These are phyloP conservation scores for Tetracentron sinense DNA, from an alignment of 164 flowering plant species.

Conservation along the genomic window DNA sequence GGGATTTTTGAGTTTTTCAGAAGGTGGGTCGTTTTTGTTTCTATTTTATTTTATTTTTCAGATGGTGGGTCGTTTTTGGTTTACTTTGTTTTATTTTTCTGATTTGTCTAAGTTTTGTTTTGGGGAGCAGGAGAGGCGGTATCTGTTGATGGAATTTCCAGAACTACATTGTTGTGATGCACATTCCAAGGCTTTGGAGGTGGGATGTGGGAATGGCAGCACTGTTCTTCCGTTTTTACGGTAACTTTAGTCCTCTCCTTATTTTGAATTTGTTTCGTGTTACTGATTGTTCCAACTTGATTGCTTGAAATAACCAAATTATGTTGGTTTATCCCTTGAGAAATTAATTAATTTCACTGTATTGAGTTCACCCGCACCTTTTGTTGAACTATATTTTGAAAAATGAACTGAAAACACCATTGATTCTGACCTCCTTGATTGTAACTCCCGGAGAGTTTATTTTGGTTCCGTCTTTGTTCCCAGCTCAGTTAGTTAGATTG, in stretches of 20 bases:
- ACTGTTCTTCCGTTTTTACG: conserved; percentile 77
- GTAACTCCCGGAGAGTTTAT: too few relatives aligned
- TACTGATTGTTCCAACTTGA: neutral
- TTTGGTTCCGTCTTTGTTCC: too few relatives aligned
- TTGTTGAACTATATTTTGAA: too few relatives aligned
- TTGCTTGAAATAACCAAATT: neutral
- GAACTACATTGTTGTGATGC: conserved; percentile 53
- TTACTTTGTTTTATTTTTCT: neutral
- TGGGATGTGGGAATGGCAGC: conserved; percentile 97
- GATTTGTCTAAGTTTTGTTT: neutral
- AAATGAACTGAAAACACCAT: too few relatives aligned
- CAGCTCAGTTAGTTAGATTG: too few relatives aligned
- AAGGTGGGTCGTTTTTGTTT: too few relatives aligned
- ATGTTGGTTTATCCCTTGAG: neutral
- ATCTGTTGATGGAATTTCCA: conserved; percentile 82
- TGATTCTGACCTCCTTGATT: too few relatives aligned
- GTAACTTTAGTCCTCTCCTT: conserved; percentile 23
- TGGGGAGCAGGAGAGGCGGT: conserved; percentile 71
- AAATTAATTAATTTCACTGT: neutral
- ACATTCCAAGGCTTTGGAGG: conserved; percentile 63
- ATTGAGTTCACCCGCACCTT: neutral
- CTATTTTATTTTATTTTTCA: too few relatives aligned
- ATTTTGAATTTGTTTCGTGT: neutral
- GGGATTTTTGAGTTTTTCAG: too few relatives aligned
- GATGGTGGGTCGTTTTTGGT: neutral